Evolutionary conservation across 495 filamentous ascomycete genomes (phyloP), one percentile per base, ranked within the genome.

Genomic region (Penicillium arizonense): DNA sequence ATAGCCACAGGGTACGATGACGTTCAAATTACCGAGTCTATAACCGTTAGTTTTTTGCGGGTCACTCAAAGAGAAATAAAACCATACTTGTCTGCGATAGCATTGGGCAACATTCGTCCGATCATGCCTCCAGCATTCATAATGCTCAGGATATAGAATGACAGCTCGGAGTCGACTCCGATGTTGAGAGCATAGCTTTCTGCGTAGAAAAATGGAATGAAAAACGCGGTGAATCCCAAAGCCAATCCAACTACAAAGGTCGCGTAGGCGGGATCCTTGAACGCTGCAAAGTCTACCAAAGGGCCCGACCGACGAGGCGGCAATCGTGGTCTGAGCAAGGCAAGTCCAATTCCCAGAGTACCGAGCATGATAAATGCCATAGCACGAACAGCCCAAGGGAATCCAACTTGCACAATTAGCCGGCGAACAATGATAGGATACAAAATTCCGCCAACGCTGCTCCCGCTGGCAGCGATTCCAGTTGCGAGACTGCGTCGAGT

Each of bases 381-480:
- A 7, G 71, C 54, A 2, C 78, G 65, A 2, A 70, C 73, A 12
- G 77, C 67, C 78, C 78, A 82, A 9, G 49, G 61, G 47, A 81
- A 80, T 1, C 77, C 78, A 41, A 80, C 58, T 30, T 44, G 44
- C 0, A 61, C 63, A 14, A 71, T 51, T 6, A 81, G 67, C 10
- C 63, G 57, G 46, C 77, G 61, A 47, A 80, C 64, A 8, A 62
- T 58, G 52, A 82, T 80, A 1, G 78, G 78, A 49, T 77, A 80
- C 38, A 81, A 65, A 35, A 79, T 59, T 11, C 78, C 78, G 13
- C 78, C 77, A 56, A 72, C 18, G 10, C 53, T 63, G 21, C 69
- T 68, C 1, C 77, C 65, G 0, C 67, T 65, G 3, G 69, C 40
- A 3, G 65, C 59, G 2, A 79, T 55, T 4, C 79, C 79, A 3